Percentiles rank a stretch among this genome's conserved stretches.
Conservation (phyloP, 2,329 filamentous ascomycete genomes). For the Furcasterigmium sp. region DNA sequence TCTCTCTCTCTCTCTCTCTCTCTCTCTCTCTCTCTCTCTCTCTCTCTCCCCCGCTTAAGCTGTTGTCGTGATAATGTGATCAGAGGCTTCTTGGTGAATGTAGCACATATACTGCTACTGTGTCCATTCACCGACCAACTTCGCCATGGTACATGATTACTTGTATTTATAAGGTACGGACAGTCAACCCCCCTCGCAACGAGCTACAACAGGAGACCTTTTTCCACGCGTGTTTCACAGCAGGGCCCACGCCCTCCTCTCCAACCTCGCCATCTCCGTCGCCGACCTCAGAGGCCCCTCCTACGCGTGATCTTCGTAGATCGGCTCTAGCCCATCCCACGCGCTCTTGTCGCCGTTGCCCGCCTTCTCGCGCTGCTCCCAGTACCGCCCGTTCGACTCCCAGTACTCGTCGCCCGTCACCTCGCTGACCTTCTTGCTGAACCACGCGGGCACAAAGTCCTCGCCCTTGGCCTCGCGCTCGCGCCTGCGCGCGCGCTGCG, state of each 20-base stretch:
- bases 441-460: conserved; percentile 83
- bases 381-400: conserved; percentile 86
- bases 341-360: conserved; percentile 51
- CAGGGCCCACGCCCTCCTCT: neutral
- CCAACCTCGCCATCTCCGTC: neutral
- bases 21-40: too few species aligned
- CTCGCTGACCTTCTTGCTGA: conserved; percentile 65
- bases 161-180: too few species aligned
- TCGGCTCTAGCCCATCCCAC: conserved; percentile 72
- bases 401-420: conserved; percentile 86
- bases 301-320: conserved; percentile 45
- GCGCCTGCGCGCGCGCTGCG: conserved; percentile 72
- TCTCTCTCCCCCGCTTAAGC: too few species aligned
- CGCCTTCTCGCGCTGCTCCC: conserved; percentile 66
- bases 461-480: conserved; percentile 72
- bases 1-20: too few species aligned
- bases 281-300: neutral
- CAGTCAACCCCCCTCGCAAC: too few species aligned
- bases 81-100: too few species aligned
- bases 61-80: too few species aligned
- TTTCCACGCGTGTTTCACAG: neutral
- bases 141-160: too few species aligned
- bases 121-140: too few species aligned
- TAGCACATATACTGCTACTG: too few species aligned
- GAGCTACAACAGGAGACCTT: neutral